Conservation (phyloP, 371 early-diverging fungal species). For the Entomophthora muscae region DNA sequence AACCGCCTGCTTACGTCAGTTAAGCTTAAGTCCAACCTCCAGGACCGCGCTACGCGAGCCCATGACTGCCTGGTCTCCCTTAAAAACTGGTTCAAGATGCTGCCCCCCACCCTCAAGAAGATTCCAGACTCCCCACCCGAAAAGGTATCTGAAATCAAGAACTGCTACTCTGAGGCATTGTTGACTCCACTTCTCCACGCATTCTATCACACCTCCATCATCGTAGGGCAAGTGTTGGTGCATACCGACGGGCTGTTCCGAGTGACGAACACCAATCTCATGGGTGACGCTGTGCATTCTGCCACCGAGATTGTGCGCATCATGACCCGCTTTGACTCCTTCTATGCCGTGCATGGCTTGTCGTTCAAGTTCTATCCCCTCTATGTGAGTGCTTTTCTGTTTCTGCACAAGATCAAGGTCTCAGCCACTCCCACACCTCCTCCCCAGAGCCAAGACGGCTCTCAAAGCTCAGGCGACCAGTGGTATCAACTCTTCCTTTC, state of each 20-base stretch:
- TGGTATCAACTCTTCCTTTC: constrained; percentile 4
- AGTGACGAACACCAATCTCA: constrained; percentile 4
- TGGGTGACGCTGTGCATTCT: constrained; percentile 6
- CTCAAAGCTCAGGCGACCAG: background rate
- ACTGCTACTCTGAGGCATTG: background rate
- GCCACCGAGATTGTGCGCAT: constrained; percentile 8
- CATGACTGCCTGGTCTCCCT: constrained; percentile 5
- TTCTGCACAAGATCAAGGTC: constrained; percentile 7
- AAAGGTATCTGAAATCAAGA: background rate
- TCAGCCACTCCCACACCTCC: background rate
- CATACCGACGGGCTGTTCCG: constrained; percentile 8
- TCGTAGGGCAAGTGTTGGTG: constrained; percentile 8
- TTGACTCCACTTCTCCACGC: constrained; percentile 5
- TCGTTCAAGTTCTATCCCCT: constrained; percentile 4
- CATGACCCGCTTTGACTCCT: constrained; percentile 4
- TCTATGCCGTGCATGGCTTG: constrained; percentile 3
- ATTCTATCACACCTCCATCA: constrained; percentile 5
- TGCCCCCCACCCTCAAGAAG: constrained; percentile 6
- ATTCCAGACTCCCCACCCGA: background rate
- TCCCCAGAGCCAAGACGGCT: background rate
- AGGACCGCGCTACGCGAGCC: constrained; percentile 5
- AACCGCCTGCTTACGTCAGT: constrained; percentile 8
- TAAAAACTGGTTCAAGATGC: constrained; percentile 9
- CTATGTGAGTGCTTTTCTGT: constrained; percentile 8
- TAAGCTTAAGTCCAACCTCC: constrained; percentile 8